A percentile compares a stretch with the other conserved stretches of the same genome.
Evolutionary conservation across 441 rosid species (phyloP).

Genomic region (Metrosideros polymorpha): DNA sequence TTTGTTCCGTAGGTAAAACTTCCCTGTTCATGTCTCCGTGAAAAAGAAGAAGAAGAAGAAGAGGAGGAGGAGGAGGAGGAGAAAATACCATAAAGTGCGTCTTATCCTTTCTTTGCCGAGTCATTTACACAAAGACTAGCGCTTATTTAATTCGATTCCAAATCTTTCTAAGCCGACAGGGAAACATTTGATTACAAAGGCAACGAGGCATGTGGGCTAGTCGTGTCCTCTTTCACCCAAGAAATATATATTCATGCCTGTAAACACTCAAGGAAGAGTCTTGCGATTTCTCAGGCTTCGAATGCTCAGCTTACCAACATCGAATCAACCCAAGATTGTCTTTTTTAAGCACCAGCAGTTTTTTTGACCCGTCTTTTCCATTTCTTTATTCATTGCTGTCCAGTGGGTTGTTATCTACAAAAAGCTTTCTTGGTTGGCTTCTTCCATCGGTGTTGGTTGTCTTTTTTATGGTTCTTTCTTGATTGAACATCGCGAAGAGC

Average conservation of each 20-base stretch:
- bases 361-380: neutral
- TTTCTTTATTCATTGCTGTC: neutral
- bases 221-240: constrained; percentile 10
- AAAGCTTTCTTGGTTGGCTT: neutral
- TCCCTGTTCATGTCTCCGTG: neutral
- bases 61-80: no score
- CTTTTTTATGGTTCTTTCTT: neutral
- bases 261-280: neutral
- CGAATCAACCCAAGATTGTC: neutral
- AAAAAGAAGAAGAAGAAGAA: neutral
- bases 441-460: neutral
- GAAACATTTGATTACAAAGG: constrained; percentile 39
- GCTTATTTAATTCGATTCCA: neutral
- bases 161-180: constrained; percentile 18
- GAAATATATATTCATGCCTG: neutral
- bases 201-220: constrained; percentile 38
- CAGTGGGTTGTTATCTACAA: neutral
- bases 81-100: neutral
- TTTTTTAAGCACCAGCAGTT: neutral
- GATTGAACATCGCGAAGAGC: neutral
- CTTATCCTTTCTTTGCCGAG: neutral
- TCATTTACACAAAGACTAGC: neutral
- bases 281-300: neutral
- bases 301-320: neutral
- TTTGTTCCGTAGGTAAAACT: neutral